Percentiles rank a stretch among this genome's conserved stretches.
Conservation (phyloP, 371 early-diverging fungal genomes). For the Mucor indicus region DNA sequence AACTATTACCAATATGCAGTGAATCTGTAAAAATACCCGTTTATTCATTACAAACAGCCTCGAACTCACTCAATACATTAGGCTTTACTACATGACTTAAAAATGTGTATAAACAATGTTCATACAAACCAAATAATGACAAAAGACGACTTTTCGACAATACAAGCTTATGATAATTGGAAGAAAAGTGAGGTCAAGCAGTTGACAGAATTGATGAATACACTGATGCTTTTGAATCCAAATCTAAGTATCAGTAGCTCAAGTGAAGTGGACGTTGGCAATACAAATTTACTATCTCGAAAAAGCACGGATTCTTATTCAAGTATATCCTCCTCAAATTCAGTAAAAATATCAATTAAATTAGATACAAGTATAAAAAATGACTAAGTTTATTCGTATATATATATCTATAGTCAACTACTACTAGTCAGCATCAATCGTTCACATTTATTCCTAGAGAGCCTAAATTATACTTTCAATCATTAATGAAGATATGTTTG, state of each 20-base stretch:
- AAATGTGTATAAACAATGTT: constrained; percentile 28
- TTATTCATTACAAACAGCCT: neutral
- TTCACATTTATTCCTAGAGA: constrained; percentile 45
- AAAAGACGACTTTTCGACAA: constrained; percentile 20
- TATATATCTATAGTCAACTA: too few relatives aligned
- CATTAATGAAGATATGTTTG: constrained; percentile 42
- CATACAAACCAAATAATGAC: constrained; percentile 25
- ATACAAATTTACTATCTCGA: constrained; percentile 6
- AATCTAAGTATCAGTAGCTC: constrained; percentile 12
- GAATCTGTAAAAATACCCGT: constrained; percentile 23
- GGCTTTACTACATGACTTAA: constrained; percentile 29
- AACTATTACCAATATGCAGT: constrained; percentile 22
- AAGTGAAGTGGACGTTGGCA: constrained; percentile 16
- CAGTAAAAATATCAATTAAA: neutral
- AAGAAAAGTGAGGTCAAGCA: constrained; percentile 30
- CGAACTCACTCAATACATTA: neutral
- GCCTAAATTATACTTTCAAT: constrained; percentile 41
- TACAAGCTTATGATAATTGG: constrained; percentile 28
- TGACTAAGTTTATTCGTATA: too few relatives aligned
- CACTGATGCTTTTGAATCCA: constrained; percentile 28
- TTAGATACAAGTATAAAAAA: too few relatives aligned
- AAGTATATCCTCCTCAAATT: neutral
- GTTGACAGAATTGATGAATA: constrained; percentile 24
- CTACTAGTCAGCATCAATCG: neutral
- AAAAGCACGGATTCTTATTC: constrained; percentile 2